A percentile compares a stretch with the other conserved stretches of the same genome.
Conservation (phyloP, 306 rosid species). For the Abrus precatorius region DNA sequence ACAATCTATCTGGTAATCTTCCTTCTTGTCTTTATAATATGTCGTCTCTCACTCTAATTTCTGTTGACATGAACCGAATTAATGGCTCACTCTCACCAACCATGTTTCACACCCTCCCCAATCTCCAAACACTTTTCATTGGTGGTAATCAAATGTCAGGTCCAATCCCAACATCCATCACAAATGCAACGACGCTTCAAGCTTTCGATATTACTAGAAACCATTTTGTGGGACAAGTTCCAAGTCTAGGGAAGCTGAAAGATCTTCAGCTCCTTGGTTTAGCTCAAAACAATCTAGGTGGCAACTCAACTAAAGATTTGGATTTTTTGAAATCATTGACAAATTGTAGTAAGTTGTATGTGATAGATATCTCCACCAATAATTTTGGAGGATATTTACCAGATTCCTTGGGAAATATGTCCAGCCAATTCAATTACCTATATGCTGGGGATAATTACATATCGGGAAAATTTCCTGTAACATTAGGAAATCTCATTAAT, state of each 20-base stretch:
- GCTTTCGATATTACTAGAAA: background rate
- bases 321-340: constrained; percentile 45
- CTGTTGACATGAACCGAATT: background rate
- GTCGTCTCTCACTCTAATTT: constrained; percentile 35
- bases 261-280: background rate
- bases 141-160: constrained; percentile 45
- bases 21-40: constrained; percentile 51
- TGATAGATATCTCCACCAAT: background rate
- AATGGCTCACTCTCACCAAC: constrained; percentile 51
- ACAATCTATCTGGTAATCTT: constrained; percentile 42
- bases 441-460: constrained; percentile 23
- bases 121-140: background rate
- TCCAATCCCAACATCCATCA: constrained; percentile 46
- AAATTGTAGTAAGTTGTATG: constrained; percentile 42
- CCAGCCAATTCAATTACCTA: constrained; percentile 1
- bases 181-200: constrained; percentile 49
- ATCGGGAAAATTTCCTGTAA: constrained; percentile 41
- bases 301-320: constrained; percentile 43
- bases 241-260: constrained; percentile 40
- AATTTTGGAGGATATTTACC: constrained; percentile 59
- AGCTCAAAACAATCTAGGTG: constrained; percentile 30
- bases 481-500: constrained; percentile 41
- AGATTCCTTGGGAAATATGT: constrained; percentile 44
- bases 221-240: constrained; percentile 47
- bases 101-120: constrained; percentile 51